Evolutionary conservation across 257 asterid genomes (phyloP).

Genomic region (Sherardia arvensis): DNA sequence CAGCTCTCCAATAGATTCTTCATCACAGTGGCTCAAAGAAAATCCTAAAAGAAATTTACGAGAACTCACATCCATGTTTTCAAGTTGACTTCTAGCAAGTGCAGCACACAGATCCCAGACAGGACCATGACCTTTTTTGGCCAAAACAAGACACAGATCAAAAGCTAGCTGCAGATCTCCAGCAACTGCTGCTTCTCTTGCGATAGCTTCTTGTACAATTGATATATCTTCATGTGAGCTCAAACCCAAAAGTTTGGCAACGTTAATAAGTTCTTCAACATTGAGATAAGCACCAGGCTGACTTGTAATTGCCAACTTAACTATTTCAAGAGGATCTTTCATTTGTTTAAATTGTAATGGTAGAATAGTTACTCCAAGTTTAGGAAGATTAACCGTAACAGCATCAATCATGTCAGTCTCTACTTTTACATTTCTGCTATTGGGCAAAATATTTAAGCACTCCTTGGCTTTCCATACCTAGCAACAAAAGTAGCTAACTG

Average conservation of each 20-base stretch:
- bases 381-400: conserved; percentile 88
- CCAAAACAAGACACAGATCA: conserved; percentile 86
- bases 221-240: conserved; percentile 82
- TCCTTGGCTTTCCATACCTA: conserved; percentile 99
- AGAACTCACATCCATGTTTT: conserved; percentile 68
- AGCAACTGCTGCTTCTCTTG: conserved; percentile 97
- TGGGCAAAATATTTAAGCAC: conserved; percentile 76
- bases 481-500: conserved; percentile 9
- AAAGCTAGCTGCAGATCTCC: conserved; percentile 96
- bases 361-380: conserved; percentile 85
- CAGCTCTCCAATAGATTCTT: conserved; percentile 85
- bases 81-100: conserved; percentile 93
- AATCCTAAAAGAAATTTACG: conserved; percentile 83
- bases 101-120: conserved; percentile 98
- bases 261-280: conserved; percentile 87
- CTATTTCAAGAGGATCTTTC: conserved; percentile 90
- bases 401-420: conserved; percentile 88
- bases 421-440: conserved; percentile 72
- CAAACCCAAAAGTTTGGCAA: conserved; percentile 90
- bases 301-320: conserved; percentile 79
- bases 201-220: conserved; percentile 92
- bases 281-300: conserved; percentile 81
- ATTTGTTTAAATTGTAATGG: conserved; percentile 95
- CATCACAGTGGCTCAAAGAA: conserved; percentile 96
- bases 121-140: conserved; percentile 92